phyloP scores from a whole-genome alignment of 495 filamentous ascomycete species.

The Penicillium macrosclerotiorum region DNA sequence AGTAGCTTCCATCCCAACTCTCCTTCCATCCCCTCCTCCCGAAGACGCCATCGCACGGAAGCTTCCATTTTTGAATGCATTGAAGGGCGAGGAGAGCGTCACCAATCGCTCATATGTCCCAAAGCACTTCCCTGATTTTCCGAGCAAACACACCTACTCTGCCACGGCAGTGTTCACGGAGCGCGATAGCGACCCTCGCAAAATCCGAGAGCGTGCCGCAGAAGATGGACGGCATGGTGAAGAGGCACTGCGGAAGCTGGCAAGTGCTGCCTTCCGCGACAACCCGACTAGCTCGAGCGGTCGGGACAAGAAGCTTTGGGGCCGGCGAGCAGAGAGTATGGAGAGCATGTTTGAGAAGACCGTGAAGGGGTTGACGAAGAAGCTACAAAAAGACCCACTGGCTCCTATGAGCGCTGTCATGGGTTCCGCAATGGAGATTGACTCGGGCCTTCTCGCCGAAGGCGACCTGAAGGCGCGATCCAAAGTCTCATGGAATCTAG shows the following conservation, averaged over 20 bases:
- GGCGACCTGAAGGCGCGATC: slow-evolving; percentile 26
- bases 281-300: slow-evolving; percentile 36
- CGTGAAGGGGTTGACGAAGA: slow-evolving; percentile 37
- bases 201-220: slow-evolving; percentile 69
- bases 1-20: slow-evolving; percentile 26
- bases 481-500: slow-evolving; percentile 33
- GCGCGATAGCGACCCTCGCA: slow-evolving; percentile 65
- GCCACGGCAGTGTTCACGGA: slow-evolving; percentile 63
- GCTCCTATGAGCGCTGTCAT: not conserved
- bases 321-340: slow-evolving; percentile 40
- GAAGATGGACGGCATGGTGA: slow-evolving; percentile 72
- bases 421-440: slow-evolving; percentile 34
- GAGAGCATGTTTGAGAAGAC: slow-evolving; percentile 53
- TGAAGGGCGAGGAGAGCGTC: slow-evolving; percentile 53
- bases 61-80: slow-evolving; percentile 49
- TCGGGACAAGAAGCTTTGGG: slow-evolving; percentile 45
- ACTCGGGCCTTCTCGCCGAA: slow-evolving; percentile 25
- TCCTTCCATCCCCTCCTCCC: slow-evolving; percentile 48
- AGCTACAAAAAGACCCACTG: slow-evolving; percentile 23
- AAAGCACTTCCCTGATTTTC: slow-evolving; percentile 65
- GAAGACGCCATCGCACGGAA: slow-evolving; percentile 39
- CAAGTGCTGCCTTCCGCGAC: slow-evolving; percentile 49
- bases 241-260: slow-evolving; percentile 67
- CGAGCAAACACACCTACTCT: slow-evolving; percentile 71
- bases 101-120: slow-evolving; percentile 56